Base-by-base conservation (phyloP, 306 rosid genomes). In the Lupinus albus region DNA sequence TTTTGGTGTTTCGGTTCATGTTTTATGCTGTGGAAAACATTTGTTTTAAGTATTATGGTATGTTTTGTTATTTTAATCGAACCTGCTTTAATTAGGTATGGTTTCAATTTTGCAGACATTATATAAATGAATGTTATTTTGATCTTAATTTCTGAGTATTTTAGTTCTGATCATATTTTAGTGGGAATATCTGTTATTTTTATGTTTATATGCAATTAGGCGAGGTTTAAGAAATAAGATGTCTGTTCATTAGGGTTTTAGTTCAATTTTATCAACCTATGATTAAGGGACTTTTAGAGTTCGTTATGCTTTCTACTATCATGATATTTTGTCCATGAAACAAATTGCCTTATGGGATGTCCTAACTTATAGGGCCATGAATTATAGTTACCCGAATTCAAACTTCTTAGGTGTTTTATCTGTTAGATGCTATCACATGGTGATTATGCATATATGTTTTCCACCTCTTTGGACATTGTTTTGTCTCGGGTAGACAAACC, bases 21-120 rank as follows among this genome's bases (percentile, higher is more conserved):
- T 28, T 76, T 75, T 73, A 21, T 72, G 81, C 77, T 72, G 82
- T 81, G 82, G 79, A 81, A 77, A 70, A 67, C 61, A 13, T 44
- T 36, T 45, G n/a, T 67, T 47, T 39, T 67, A 1, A 35, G n/a
- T 35, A 25, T 25, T 25, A 25, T 56, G 42, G 30, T 9, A 20
- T 68, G 17, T 3, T 39, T 44, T 56, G 67, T 13, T 62, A 15
- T 61, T 61, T 53, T 33, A 7, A 39, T 53, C 2, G 10, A 32
- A 42, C 41, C 56, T 36, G 10, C n/a, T 65, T 16, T 65, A 13
- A 38, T 77, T 72, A 58, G 66, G 3, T 38, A 18, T n/a, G n/a
- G 28, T 28, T 57, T 32, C 13, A 21, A 32, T 61, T 67, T 41
- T 61, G 58, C 42, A 35, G 25, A 0, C 4, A 13, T 61, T 3